Base-by-base conservation (phyloP, 306 rosid genomes). In the Castanea sativa region DNA sequence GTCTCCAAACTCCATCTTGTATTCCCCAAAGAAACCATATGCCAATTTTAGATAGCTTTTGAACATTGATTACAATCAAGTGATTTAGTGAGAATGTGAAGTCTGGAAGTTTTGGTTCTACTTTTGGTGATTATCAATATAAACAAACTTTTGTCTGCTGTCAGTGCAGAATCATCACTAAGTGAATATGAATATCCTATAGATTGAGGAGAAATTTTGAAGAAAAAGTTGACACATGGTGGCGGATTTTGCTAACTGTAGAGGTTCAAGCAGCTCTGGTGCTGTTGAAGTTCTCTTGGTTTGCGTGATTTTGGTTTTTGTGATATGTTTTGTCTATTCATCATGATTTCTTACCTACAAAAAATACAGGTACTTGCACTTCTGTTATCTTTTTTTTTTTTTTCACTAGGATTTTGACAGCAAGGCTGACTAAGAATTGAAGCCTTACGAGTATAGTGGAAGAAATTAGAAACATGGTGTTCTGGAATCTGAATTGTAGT, bases 11-110 rank as follows among this genome's bases (percentile, higher is more conserved):
- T 83, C 91, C 71, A 81, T 77, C 77, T 83, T 86, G 43, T 77
- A 85, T 65, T 75, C 91, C 76, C 88, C 84, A 49, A 83, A 82
- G 71, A 90, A 92, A 78, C n/a, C 82, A 15, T 73, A 67, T 29
- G 49, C 65, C 65, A 87, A 76, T 85, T 25, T 27, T 53, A 75
- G 69, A 76, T 80, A 85, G 80, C 52, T 13, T 35, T 49, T 52
- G 74, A 75, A 76, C 77, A 65, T 73, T 23, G 51, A 73, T 70
- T 79, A 25, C 32, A 69, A 27, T 52, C 57, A n/a, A 56, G 43
- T 56, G 73, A 69, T 53, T 65, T 21, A 51, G 69, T 33, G 51
- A 78, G 75, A 52, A 65, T 75, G 82, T 43, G 77, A 63, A 82
- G 55, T 53, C 74, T 73, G 79, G 76, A 82, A 73, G 58, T 76